Evolutionary conservation across 2,329 filamentous ascomycete genomes (phyloP).

Genomic region (Neopestalotiopsis sp.): DNA sequence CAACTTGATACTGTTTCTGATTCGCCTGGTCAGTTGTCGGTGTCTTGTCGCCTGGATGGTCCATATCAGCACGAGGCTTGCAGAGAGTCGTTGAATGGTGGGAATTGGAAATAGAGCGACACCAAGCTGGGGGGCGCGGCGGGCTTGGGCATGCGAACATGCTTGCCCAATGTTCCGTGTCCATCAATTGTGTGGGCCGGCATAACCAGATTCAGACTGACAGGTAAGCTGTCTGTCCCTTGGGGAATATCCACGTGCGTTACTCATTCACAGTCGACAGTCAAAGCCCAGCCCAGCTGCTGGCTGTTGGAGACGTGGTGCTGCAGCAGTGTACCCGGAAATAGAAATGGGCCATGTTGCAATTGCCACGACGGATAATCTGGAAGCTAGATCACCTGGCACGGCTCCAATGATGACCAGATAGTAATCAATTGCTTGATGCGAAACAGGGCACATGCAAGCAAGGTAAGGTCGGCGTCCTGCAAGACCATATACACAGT

Average conservation of each 20-base stretch:
- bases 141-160: neutral
- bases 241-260: neutral
- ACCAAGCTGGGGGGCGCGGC: neutral
- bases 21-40: neutral
- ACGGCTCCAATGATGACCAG: neutral
- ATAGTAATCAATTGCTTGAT: neutral
- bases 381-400: conserved; percentile 3
- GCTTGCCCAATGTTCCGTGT: neutral
- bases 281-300: neutral
- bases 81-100: neutral
- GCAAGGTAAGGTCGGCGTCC: neutral
- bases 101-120: neutral
- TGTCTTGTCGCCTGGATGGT: neutral
- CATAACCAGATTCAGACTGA: neutral
- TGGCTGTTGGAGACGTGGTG: neutral
- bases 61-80: neutral
- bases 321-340: neutral
- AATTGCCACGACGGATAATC: neutral
- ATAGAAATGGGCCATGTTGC: neutral
- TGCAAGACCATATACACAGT: neutral
- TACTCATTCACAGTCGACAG: neutral
- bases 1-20: neutral
- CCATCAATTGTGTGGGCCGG: neutral
- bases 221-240: too few species aligned
- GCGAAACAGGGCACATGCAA: conserved; percentile 3